phyloP scores from a whole-genome alignment of 2,329 filamentous ascomycete genomes.

The Domatiomyces globalis region DNA sequence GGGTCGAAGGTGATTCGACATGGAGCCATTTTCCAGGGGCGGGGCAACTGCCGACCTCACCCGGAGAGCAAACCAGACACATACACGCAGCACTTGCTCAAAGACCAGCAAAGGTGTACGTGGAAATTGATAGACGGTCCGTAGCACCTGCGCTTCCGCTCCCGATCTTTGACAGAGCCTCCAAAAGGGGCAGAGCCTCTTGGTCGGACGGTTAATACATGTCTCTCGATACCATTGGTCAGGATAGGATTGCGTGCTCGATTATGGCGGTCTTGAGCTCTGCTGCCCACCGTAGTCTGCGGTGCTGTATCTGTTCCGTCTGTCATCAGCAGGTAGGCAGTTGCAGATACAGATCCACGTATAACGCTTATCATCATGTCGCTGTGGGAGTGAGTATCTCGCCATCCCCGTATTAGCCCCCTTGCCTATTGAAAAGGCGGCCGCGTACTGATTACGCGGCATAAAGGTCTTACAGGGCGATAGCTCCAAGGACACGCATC shows the following conservation, averaged over 20 bases:
- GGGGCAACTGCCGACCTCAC: not conserved
- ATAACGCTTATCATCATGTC: slow-evolving; percentile 6
- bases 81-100: not conserved
- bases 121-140: not conserved
- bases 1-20: not conserved
- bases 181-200: not conserved
- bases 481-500: slow-evolving; percentile 16
- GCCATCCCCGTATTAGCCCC: not conserved
- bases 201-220: not conserved
- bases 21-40: not conserved
- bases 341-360: too few relatives aligned
- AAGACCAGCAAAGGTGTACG: not conserved
- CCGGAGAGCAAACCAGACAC: not conserved
- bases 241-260: not conserved
- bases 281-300: not conserved
- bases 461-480: slow-evolving; percentile 14
- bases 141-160: not conserved
- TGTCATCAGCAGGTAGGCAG: not conserved
- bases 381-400: slow-evolving; percentile 13
- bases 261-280: not conserved
- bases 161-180: not conserved
- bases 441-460: not conserved
- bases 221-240: not conserved
- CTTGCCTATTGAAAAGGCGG: not conserved
- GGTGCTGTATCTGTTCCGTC: not conserved